phyloP scores from a whole-genome alignment of 768 basidiomycete species.

The Kwoniella europaea region DNA sequence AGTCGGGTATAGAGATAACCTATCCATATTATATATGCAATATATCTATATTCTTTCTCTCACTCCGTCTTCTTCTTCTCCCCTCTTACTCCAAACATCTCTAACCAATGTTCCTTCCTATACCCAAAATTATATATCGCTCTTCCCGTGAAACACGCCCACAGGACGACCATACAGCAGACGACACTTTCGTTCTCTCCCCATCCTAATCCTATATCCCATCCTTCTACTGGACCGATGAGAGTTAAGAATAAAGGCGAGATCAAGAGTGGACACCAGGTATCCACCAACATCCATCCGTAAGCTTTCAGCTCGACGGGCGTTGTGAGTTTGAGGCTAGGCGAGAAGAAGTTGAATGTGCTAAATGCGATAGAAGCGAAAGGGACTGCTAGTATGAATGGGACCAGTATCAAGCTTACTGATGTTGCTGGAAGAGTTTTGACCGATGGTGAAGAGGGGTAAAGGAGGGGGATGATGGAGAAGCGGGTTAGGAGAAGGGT shows the following conservation, averaged over 20 bases:
- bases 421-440: slow-evolving; percentile 75
- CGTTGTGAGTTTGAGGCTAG: slow-evolving; percentile 70
- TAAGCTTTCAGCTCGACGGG: slow-evolving; percentile 79
- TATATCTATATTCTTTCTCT: neutral
- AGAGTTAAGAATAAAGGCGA: slow-evolving; percentile 79
- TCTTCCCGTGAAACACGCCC: slow-evolving; percentile 67
- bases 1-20: no score
- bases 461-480: slow-evolving; percentile 67
- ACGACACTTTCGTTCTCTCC: slow-evolving; percentile 65
- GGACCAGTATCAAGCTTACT: slow-evolving; percentile 75
- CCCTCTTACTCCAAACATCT: slow-evolving; percentile 4
- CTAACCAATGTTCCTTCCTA: slow-evolving; percentile 34
- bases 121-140: slow-evolving; percentile 68
- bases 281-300: slow-evolving; percentile 83
- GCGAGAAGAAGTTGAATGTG: slow-evolving; percentile 72
- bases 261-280: slow-evolving; percentile 81
- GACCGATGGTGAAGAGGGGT: slow-evolving; percentile 62
- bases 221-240: slow-evolving; percentile 72
- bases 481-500: slow-evolving; percentile 77
- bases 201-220: slow-evolving; percentile 35
- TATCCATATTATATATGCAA: slow-evolving; percentile 1
- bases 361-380: slow-evolving; percentile 59
- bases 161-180: slow-evolving; percentile 71
- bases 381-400: slow-evolving; percentile 77
- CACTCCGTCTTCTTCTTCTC: slow-evolving; percentile 39